phyloP scores from a whole-genome alignment of 345 rosid species.

The Linum usitatissimum region DNA sequence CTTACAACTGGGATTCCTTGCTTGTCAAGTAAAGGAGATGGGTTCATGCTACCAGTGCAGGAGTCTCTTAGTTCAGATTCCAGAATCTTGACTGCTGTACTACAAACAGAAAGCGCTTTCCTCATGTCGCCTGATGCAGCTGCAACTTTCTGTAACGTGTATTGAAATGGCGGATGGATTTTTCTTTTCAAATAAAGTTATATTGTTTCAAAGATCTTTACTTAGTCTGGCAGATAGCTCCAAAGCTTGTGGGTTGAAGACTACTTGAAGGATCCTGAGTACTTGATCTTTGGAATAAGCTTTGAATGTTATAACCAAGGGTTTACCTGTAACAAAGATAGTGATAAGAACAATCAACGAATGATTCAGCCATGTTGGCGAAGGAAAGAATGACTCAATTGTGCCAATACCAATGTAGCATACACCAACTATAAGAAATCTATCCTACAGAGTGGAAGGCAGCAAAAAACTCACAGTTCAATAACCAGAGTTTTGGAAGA shows the following conservation, averaged over 20 bases:
- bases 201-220: background rate
- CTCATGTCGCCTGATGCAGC: constrained; percentile 97
- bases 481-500: constrained; percentile 67
- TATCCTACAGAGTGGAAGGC: too few relatives aligned
- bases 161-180: constrained; percentile 3
- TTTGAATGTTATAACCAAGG: constrained; percentile 61
- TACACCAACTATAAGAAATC: too few relatives aligned
- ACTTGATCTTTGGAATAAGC: constrained; percentile 80
- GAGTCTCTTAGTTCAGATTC: constrained; percentile 55
- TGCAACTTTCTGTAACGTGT: constrained; percentile 61
- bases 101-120: constrained; percentile 79
- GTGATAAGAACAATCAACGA: background rate
- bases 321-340: constrained; percentile 47
- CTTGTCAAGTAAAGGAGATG: constrained; percentile 13
- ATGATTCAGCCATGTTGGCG: too few relatives aligned
- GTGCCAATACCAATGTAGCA: too few relatives aligned
- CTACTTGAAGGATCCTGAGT: constrained; percentile 44
- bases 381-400: too few relatives aligned
- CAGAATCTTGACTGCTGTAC: constrained; percentile 69
- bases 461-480: constrained; percentile 50
- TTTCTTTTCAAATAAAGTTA: background rate
- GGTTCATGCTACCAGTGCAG: constrained; percentile 16
- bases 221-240: constrained; percentile 95
- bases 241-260: constrained; percentile 70
- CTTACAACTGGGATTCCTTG: constrained; percentile 13